A percentile compares a stretch with the other conserved stretches of the same genome.
Conservation (phyloP, 2,329 filamentous ascomycete genomes). For the Penicillium sp. region DNA sequence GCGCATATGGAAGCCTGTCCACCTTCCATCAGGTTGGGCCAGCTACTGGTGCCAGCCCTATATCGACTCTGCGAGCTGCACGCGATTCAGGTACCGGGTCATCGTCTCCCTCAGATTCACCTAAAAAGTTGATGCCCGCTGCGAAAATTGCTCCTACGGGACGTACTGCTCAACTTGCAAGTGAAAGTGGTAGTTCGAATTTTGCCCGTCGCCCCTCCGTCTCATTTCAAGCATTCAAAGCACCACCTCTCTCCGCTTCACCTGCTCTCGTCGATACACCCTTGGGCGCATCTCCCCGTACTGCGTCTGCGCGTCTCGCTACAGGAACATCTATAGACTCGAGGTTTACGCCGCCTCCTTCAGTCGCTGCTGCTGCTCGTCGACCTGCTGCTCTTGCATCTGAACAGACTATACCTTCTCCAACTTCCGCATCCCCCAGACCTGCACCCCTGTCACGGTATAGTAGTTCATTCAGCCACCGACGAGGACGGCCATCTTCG, state of each 20-base stretch:
- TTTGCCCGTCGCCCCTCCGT: constrained; percentile 70
- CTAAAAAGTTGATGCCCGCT: constrained; percentile 46
- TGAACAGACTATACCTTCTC: constrained; percentile 59
- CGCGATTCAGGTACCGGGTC: constrained; percentile 50
- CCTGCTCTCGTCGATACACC: constrained; percentile 56
- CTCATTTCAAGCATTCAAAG: constrained; percentile 94
- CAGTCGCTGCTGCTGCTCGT: constrained; percentile 37
- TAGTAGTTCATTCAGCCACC: constrained; percentile 89
- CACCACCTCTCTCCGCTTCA: constrained; percentile 87
- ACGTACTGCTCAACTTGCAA: constrained; percentile 36
- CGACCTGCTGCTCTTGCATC: constrained; percentile 51
- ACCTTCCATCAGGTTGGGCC: constrained; percentile 79
- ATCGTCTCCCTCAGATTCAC: constrained; percentile 48
- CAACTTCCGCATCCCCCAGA: constrained; percentile 71
- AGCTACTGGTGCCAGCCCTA: constrained; percentile 73
- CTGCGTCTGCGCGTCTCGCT: constrained; percentile 41
- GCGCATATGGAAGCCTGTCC: constrained; percentile 83
- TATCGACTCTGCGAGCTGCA: constrained; percentile 73
- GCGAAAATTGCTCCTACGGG: constrained; percentile 30
- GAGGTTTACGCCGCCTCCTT: constrained; percentile 37
- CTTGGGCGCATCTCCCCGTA: constrained; percentile 51
- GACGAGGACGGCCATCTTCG: constrained; percentile 71
- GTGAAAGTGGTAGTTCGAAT: constrained; percentile 46
- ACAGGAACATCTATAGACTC: constrained; percentile 40
- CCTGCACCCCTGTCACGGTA: constrained; percentile 75